These are phyloP conservation scores for Trichoderma polysporum DNA, from an alignment of 2,329 filamentous ascomycete genomes.

Conservation along the genomic window DNA sequence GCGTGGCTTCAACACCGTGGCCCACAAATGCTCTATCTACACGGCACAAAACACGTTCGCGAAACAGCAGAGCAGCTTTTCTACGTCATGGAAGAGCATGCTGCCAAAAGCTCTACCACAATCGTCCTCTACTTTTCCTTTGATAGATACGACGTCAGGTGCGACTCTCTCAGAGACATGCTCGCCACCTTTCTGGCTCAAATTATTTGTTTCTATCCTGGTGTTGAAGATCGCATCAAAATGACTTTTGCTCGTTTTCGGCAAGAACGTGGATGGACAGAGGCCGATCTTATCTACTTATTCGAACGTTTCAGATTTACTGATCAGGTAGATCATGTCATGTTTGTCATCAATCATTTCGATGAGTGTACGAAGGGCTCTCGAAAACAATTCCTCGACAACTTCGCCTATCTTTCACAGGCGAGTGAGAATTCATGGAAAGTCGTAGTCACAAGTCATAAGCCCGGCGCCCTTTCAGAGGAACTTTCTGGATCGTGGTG, in stretches of 20 bases:
- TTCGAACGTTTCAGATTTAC: constrained; percentile 22
- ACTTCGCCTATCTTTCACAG: constrained; percentile 16
- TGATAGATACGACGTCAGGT: constrained; percentile 18
- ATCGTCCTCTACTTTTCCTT: constrained; percentile 23
- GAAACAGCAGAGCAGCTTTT: constrained; percentile 22
- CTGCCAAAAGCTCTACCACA: not conserved
- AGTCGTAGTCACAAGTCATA: constrained; percentile 20
- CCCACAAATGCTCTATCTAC: constrained; percentile 22
- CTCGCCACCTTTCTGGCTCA: constrained; percentile 21
- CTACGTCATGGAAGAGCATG: constrained; percentile 15
- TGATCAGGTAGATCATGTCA: constrained; percentile 18
- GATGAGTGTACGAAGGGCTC: constrained; percentile 23
- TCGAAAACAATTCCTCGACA: constrained; percentile 20
- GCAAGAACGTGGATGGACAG: constrained; percentile 22
- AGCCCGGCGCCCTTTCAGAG: constrained; percentile 14
- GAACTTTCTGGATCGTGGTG: constrained; percentile 18
- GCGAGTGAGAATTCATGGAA: constrained; percentile 20
- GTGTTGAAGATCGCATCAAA: constrained; percentile 7
- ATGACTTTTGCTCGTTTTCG: constrained; percentile 10
- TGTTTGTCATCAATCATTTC: constrained; percentile 22
- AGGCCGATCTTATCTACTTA: constrained; percentile 19
- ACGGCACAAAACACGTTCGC: constrained; percentile 15
- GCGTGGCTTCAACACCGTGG: constrained; percentile 15
- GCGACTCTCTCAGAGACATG: constrained; percentile 22
- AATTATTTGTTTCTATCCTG: constrained; percentile 18